Conservation (phyloP, 495 filamentous ascomycete genomes). For the Cercophora sp. region DNA sequence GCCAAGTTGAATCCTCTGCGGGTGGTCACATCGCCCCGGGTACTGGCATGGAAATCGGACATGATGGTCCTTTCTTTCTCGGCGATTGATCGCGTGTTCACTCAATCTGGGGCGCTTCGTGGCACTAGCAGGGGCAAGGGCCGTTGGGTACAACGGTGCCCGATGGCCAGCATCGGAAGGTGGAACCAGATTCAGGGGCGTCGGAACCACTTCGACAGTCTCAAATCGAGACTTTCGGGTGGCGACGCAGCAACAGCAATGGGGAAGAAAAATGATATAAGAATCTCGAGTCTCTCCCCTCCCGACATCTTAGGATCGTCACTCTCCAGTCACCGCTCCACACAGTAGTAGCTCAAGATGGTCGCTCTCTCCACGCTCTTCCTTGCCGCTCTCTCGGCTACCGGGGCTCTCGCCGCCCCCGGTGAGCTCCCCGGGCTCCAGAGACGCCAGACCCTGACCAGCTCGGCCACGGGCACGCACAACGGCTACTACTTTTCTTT, state of each 20-base stretch:
- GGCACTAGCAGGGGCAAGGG: background rate
- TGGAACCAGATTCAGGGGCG: too few relatives aligned
- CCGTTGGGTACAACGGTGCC: background rate
- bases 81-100: background rate
- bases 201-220: too few relatives aligned
- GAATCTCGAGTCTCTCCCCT: too few relatives aligned
- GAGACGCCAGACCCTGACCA: constrained; percentile 31
- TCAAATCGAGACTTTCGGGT: too few relatives aligned
- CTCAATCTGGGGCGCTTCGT: background rate
- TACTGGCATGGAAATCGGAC: background rate
- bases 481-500: constrained; percentile 61
- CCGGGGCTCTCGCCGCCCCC: constrained; percentile 40
- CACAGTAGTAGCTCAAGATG: constrained; percentile 28
- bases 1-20: too few relatives aligned
- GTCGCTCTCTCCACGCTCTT: constrained; percentile 44
- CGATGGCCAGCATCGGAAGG: too few relatives aligned
- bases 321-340: too few relatives aligned
- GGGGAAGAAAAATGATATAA: background rate
- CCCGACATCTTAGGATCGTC: too few relatives aligned
- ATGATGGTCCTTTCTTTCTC: background rate
- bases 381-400: constrained; percentile 32
- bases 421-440: constrained; percentile 34
- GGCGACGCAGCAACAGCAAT: too few relatives aligned
- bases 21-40: constrained; percentile 8
- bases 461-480: constrained; percentile 47